These are phyloP conservation scores for Verticillium dahliae DNA, from an alignment of 2,329 filamentous ascomycete species.

Conservation along the genomic window DNA sequence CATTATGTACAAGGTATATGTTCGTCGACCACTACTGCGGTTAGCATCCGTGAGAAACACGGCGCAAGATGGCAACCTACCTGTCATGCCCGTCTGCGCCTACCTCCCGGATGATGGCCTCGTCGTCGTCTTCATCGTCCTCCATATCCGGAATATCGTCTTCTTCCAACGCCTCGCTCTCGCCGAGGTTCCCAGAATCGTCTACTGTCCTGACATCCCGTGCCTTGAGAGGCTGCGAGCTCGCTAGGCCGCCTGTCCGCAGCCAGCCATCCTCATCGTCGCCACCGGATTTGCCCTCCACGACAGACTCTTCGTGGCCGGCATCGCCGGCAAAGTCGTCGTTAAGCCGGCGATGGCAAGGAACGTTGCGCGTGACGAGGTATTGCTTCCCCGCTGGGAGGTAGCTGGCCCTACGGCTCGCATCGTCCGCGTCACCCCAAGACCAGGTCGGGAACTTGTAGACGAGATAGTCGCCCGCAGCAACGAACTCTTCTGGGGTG, in stretches of 20 bases:
- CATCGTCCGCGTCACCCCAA: conserved; percentile 85
- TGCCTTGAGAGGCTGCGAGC: conserved; percentile 68
- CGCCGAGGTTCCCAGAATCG: conserved; percentile 79
- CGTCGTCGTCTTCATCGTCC: conserved; percentile 92
- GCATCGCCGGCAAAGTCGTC: conserved; percentile 89
- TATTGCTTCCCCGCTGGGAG: conserved; percentile 91
- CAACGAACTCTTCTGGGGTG: conserved; percentile 93
- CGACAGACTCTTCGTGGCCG: conserved; percentile 78
- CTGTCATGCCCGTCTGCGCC: conserved; percentile 38
- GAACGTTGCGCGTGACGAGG: conserved; percentile 87
- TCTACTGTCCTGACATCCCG: conserved; percentile 83
- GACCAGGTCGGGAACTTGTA: conserved; percentile 99
- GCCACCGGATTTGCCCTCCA: conserved; percentile 49
- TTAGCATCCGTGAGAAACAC: background rate
- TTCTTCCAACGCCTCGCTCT: conserved; percentile 61
- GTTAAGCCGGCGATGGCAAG: conserved; percentile 84
- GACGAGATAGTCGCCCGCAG: conserved; percentile 93
- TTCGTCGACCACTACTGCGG: conserved; percentile 63
- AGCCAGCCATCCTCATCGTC: conserved; percentile 86
- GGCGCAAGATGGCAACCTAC: conserved; percentile 22
- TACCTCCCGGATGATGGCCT: conserved; percentile 86
- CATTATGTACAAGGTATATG: conserved; percentile 98
- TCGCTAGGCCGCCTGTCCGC: conserved; percentile 73
- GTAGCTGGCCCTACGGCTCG: conserved; percentile 69
- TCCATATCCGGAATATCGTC: conserved; percentile 97